Evolutionary conservation across 2,329 filamentous ascomycete species (phyloP), one percentile per base, ranked within the genome.

Genomic region (Penicillium sp.): DNA sequence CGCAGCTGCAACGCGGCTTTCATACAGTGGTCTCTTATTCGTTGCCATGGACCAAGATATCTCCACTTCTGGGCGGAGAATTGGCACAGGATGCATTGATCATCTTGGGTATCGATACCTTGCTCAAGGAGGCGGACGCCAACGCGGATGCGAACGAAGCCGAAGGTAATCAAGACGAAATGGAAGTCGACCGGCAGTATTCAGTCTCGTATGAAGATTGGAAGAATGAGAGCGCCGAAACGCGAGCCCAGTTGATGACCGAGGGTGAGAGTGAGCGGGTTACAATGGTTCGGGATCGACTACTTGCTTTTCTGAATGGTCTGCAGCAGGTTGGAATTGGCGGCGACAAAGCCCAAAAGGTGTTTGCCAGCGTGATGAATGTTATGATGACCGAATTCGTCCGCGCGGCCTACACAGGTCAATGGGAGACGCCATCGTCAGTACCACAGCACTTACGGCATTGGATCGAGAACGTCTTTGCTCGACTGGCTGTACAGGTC

Each of bases 311-410:
- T 13, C 68, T 84, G 16, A 73, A 75, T 43, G 75, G 73, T 6
- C 69, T 87, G 22, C 77, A 83, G 58, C 73, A 78, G 18, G 80
- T 85, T 16, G 85, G 85, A 0, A 73, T 88, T 24, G 85, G 84
- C 11, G 81, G 81, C 35, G 79, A 81, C 41, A 77, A 77, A 47
- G 80, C 81, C 5, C 83, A 87, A 66, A 81, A 82, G 58, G 80
- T 85, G 7, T 83, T 87, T 62, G 86, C 85, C 2, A 76, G 79
- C 55, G 83, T 85, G 2, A 83, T 87, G 78, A 80, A 85, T 66
- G 78, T 80, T 37, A 73, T 87, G 62, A 76, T 89, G 63, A 82
- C 82, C 43, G 79, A 82, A 13, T 85, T 85, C 63, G 80, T 88
- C 22, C 77, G 77, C 33, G 79, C 82, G 50, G 79, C 81, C n/a